These are phyloP conservation scores for Coemansia sp. DNA, from an alignment of 192 early-diverging fungal species.

Conservation along the genomic window DNA sequence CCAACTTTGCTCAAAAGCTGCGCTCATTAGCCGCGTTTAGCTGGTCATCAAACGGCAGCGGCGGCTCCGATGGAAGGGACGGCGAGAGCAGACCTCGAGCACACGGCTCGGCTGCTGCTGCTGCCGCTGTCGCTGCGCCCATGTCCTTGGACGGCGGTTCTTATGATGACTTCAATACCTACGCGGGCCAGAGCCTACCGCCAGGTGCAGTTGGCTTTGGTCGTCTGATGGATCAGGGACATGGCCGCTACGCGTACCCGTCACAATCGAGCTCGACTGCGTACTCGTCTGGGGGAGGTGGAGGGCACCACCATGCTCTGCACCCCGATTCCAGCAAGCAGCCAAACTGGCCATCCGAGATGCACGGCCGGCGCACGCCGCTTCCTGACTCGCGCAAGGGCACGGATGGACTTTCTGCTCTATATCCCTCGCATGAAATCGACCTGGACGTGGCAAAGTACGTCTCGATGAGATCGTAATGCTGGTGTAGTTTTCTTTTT, in stretches of 20 bases:
- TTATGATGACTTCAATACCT: no score
- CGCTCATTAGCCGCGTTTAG: slow-evolving; percentile 41
- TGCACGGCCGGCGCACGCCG: neutral
- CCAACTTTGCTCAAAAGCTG: slow-evolving; percentile 42
- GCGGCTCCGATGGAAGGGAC: slow-evolving; percentile 2
- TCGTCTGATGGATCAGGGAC: neutral
- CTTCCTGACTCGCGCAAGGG: neutral
- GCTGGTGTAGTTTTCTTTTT: neutral
- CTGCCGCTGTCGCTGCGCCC: no score
- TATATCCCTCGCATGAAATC: slow-evolving; percentile 1
- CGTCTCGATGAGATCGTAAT: slow-evolving; percentile 16
- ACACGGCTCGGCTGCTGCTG: no score
- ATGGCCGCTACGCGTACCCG: neutral
- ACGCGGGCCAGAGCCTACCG: no score
- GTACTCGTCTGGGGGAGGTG: neutral
- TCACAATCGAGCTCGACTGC: slow-evolving; percentile 6
- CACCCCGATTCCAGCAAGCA: neutral
- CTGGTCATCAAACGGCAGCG: slow-evolving; percentile 18
- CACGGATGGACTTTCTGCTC: slow-evolving; percentile 3
- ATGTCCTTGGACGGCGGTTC: no score
- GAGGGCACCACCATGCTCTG: slow-evolving; percentile 2
- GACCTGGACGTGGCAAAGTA: slow-evolving; percentile 27
- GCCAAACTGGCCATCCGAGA: neutral
- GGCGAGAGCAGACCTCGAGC: no score
- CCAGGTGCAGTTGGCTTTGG: neutral